These are phyloP conservation scores for Cercophora sp. DNA, from an alignment of 495 filamentous ascomycete genomes.

Conservation along the genomic window DNA sequence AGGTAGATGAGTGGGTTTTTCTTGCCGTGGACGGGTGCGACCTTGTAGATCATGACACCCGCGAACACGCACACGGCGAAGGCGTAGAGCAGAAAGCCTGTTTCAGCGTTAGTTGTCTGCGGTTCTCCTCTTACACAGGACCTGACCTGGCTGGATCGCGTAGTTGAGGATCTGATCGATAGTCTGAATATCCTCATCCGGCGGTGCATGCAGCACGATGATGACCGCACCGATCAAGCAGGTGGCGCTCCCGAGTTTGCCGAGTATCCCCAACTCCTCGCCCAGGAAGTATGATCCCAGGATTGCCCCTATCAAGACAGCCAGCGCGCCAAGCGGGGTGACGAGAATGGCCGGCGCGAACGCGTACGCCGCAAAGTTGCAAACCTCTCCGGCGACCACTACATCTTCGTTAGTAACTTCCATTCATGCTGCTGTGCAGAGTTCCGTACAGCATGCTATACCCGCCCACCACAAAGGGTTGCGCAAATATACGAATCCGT, in stretches of 20 bases:
- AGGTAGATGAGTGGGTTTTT: conserved; percentile 94
- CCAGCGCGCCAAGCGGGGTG: conserved; percentile 87
- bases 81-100: conserved; percentile 87
- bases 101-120: conserved; percentile 31
- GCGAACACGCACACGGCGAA: conserved; percentile 73
- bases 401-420: conserved; percentile 16
- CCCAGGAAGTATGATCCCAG: conserved; percentile 90
- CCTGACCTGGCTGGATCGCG: conserved; percentile 82
- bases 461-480: conserved; percentile 96
- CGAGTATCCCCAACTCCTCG: conserved; percentile 80
- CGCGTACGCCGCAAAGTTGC: conserved; percentile 96
- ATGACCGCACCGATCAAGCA: conserved; percentile 95
- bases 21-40: conserved; percentile 84
- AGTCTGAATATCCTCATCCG: conserved; percentile 81
- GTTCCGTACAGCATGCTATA: conserved; percentile 71
- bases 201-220: conserved; percentile 94
- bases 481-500: conserved; percentile 88
- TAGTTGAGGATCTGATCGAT: conserved; percentile 85
- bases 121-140: too few species aligned
- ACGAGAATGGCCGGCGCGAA: conserved; percentile 97
- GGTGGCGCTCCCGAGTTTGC: conserved; percentile 91
- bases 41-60: conserved; percentile 89
- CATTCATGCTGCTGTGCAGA: background rate
- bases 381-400: conserved; percentile 84
- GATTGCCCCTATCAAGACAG: conserved; percentile 91